Evolutionary conservation across 176 grass and related monocot genomes (phyloP).

Genomic region (Canna indica): DNA sequence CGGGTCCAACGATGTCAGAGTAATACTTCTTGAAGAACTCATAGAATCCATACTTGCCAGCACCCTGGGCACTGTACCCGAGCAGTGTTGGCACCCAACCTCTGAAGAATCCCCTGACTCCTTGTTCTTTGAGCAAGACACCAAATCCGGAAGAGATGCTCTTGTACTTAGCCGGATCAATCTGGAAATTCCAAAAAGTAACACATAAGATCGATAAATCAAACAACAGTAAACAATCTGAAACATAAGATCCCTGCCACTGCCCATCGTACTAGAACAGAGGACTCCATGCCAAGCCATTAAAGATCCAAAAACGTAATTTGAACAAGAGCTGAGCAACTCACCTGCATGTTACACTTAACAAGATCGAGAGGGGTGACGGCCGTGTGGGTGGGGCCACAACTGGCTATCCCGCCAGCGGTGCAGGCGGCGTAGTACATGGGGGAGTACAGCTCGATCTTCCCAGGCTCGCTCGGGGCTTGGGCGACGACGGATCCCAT

Average conservation of each 20-base stretch:
- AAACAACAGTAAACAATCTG: neutral
- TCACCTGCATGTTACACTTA: conserved; percentile 99
- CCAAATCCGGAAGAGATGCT: conserved; percentile 85
- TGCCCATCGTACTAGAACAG: neutral
- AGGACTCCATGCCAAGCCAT: neutral
- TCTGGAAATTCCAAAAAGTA: conserved; percentile 35
- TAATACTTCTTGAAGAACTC: conserved; percentile 99
- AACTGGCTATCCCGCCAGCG: conserved; percentile 72
- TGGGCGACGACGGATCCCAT: neutral
- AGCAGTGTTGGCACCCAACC: conserved; percentile 95
- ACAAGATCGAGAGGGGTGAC: conserved; percentile 96
- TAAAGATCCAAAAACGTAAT: neutral
- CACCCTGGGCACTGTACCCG: conserved; percentile 90
- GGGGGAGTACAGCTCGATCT: conserved; percentile 77
- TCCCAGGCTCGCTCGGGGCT: conserved; percentile 15
- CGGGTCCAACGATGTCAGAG: conserved; percentile 87
- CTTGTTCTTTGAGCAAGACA: conserved; percentile 81
- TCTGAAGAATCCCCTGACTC: conserved; percentile 67
- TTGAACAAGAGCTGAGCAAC: neutral
- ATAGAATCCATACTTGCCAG: conserved; percentile 94
- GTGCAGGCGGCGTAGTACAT: conserved; percentile 89
- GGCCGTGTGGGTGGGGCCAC: conserved; percentile 91
- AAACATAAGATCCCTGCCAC: neutral
- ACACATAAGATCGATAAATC: neutral
- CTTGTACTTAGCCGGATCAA: conserved; percentile 84